Percentiles rank a stretch among this genome's conserved stretches.
These are phyloP conservation scores for Shiraia sp. DNA, from an alignment of 2,329 filamentous ascomycete genomes.

Conservation along the genomic window DNA sequence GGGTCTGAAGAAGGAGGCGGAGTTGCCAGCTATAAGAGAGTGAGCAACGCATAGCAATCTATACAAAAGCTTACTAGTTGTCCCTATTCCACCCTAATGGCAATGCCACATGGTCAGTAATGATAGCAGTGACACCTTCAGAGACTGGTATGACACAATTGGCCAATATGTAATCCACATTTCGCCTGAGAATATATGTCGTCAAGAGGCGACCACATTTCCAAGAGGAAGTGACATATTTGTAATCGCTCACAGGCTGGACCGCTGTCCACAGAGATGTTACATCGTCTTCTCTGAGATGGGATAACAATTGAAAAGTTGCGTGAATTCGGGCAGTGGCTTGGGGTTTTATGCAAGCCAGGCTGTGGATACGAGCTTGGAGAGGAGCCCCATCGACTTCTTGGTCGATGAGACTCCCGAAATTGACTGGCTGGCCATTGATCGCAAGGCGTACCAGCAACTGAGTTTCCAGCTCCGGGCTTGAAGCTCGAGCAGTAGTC, in stretches of 20 bases:
- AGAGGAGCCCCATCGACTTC: slow-evolving; percentile 3
- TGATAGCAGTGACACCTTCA: neutral
- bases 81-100: slow-evolving; percentile 15
- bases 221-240: slow-evolving; percentile 1
- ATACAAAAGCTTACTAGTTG: slow-evolving; percentile 10
- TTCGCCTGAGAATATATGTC: slow-evolving; percentile 12
- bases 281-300: neutral
- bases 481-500: slow-evolving; percentile 1
- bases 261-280: neutral
- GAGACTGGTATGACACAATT: slow-evolving; percentile 10
- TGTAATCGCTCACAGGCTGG: neutral
- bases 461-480: slow-evolving; percentile 7
- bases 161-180: slow-evolving; percentile 13
- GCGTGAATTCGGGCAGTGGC: neutral
- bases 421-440: neutral
- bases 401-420: slow-evolving; percentile 5
- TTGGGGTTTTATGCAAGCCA: neutral
- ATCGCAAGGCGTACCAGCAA: neutral
- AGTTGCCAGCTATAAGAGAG: slow-evolving; percentile 9
- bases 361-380: neutral
- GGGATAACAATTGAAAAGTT: slow-evolving; percentile 1
- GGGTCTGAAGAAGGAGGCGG: slow-evolving; percentile 7
- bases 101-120: slow-evolving; percentile 16
- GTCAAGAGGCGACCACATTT: slow-evolving; percentile 1
- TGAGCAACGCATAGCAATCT: neutral